Conservation (phyloP, 257 asterid species). For the Catharanthus roseus region DNA sequence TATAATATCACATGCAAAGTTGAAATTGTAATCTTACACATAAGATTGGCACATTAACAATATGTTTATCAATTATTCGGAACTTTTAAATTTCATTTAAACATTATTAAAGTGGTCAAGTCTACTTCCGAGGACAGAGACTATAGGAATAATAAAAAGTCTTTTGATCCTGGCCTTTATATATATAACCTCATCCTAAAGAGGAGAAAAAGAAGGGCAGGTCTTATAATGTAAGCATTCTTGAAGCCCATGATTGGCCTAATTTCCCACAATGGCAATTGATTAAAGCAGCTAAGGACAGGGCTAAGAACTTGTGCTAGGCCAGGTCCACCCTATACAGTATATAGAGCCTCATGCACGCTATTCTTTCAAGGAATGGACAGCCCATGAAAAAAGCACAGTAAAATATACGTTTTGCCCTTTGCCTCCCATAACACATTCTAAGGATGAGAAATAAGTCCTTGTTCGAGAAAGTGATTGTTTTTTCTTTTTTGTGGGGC, state of each 20-base stretch:
- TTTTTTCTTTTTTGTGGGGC: too few species aligned
- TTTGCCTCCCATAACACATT: not conserved
- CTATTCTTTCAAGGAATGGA: not conserved
- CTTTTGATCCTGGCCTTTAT: not conserved
- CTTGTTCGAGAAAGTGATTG: not conserved
- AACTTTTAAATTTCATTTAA: too few species aligned
- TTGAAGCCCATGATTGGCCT: not conserved
- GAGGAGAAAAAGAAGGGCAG: not conserved
- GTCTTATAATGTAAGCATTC: not conserved
- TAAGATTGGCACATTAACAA: too few species aligned
- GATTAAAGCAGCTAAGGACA: not conserved
- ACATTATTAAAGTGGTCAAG: too few species aligned
- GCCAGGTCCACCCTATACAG: conserved; percentile 5
- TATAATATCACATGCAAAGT: too few species aligned
- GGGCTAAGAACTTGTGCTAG: not conserved
- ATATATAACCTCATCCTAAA: too few species aligned
- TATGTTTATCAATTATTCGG: too few species aligned
- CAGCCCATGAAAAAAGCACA: not conserved
- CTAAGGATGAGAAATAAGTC: not conserved
- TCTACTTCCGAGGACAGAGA: not conserved
- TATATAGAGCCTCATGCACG: not conserved
- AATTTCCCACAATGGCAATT: not conserved
- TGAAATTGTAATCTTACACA: too few species aligned
- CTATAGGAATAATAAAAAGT: not conserved
- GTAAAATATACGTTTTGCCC: not conserved